phyloP scores from a whole-genome alignment of 108 stramenopile species.

The Tribonema minus region DNA sequence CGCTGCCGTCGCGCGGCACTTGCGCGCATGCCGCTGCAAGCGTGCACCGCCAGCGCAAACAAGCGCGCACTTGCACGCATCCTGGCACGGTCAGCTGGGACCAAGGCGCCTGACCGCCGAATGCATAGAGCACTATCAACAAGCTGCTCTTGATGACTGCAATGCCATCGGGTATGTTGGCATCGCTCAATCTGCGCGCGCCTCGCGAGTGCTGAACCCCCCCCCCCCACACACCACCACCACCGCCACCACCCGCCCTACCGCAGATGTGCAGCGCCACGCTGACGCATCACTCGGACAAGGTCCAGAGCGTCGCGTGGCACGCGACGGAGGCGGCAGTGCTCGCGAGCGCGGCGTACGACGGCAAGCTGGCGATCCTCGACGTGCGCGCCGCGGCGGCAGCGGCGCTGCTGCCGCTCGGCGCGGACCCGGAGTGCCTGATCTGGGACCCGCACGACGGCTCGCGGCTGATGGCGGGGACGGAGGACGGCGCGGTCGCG shows the following conservation, averaged over 20 bases:
- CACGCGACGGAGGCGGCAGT: slow-evolving; percentile 34
- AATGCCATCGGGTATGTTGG: too few relatives aligned
- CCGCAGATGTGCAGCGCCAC: slow-evolving; percentile 47
- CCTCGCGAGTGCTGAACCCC: too few relatives aligned
- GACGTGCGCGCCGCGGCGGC: slow-evolving; percentile 25
- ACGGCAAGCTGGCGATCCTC: slow-evolving; percentile 25
- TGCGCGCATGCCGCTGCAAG: too few relatives aligned
- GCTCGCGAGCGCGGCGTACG: slow-evolving; percentile 37
- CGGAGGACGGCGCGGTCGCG: slow-evolving; percentile 45
- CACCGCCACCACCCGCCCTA: slow-evolving; percentile 43
- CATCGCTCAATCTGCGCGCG: too few relatives aligned
- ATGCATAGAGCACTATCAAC: too few relatives aligned
- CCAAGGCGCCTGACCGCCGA: too few relatives aligned
- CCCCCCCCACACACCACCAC: too few relatives aligned
- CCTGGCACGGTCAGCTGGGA: too few relatives aligned
- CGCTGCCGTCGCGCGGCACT: too few relatives aligned
- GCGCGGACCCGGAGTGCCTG: slow-evolving; percentile 48
- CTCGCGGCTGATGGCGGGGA: slow-evolving; percentile 11
- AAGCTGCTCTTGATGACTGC: too few relatives aligned
- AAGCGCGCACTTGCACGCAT: too few relatives aligned
- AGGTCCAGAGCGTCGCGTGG: slow-evolving; percentile 81
- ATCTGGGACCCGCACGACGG: slow-evolving; percentile 44
- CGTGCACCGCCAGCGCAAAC: too few relatives aligned
- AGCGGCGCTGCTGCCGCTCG: slow-evolving; percentile 1
- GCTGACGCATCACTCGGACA: slow-evolving; percentile 84